Conservation (phyloP, 2,329 filamentous ascomycete species). For the Cladosporium sp. region DNA sequence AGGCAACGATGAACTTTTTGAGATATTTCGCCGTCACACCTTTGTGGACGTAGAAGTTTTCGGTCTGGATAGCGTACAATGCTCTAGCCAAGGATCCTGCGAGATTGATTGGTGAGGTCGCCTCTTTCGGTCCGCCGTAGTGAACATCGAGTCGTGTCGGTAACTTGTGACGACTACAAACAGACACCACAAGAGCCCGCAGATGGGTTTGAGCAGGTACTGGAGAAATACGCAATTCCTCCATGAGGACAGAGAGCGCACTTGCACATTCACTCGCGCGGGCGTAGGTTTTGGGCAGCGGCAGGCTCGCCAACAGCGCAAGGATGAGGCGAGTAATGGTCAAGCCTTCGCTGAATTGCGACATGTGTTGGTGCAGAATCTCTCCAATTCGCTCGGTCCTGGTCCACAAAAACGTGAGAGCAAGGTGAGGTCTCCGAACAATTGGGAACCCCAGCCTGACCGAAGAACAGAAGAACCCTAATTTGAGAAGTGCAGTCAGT, state of each 20-base stretch:
- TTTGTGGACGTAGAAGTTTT: not conserved
- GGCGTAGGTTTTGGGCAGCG: too few species aligned
- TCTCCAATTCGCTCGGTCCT: not conserved
- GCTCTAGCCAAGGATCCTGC: not conserved
- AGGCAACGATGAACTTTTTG: not conserved
- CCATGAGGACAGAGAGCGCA: not conserved
- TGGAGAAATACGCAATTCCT: not conserved
- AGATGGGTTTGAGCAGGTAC: not conserved
- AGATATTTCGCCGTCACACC: not conserved
- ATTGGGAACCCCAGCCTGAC: not conserved
- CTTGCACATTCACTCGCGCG: not conserved
- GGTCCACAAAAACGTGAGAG: not conserved
- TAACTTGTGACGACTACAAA: not conserved
- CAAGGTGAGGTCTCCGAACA: not conserved
- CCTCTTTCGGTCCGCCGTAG: too few species aligned
- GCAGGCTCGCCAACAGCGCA: not conserved
- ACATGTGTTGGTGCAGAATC: not conserved
- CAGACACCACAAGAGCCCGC: not conserved
- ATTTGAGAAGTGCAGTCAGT: not conserved
- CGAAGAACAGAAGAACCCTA: not conserved
- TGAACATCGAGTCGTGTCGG: too few species aligned
- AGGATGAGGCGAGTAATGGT: not conserved
- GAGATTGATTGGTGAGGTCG: not conserved
- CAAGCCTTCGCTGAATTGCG: not conserved
- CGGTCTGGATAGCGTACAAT: not conserved